Conservation (phyloP, 495 filamentous ascomycete genomes). For the Hypoxylon crocopeplum region DNA sequence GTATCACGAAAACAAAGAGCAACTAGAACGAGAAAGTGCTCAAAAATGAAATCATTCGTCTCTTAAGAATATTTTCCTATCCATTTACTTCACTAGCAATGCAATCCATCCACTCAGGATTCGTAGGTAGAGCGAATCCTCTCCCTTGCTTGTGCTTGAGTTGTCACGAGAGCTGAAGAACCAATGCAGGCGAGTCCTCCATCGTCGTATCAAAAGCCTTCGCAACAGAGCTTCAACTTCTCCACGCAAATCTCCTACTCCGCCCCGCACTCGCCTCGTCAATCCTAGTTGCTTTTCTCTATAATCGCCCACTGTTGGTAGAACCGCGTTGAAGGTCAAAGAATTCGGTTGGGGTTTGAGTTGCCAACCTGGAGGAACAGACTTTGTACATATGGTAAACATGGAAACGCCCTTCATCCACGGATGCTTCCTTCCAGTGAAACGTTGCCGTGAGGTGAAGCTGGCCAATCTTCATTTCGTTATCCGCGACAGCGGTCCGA, state of each 20-base stretch:
- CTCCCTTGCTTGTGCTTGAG: conserved; percentile 27
- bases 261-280: conserved; percentile 4
- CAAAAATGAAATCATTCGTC: conserved; percentile 27
- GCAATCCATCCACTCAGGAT: conserved; percentile 6
- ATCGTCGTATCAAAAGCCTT: conserved; percentile 1
- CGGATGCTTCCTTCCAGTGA: conserved; percentile 26
- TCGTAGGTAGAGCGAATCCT: conserved; percentile 2
- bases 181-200: conserved; percentile 22
- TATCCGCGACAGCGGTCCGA: conserved; percentile 10
- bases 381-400: conserved; percentile 36
- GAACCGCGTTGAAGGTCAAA: conserved; percentile 20
- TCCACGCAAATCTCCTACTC: conserved; percentile 14
- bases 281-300: conserved; percentile 25
- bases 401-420: conserved; percentile 15
- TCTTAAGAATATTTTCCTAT: conserved; percentile 35
- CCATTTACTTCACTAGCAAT: conserved; percentile 32
- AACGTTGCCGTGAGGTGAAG: conserved; percentile 33
- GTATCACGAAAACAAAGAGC: conserved; percentile 8
- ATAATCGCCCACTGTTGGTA: conserved; percentile 21
- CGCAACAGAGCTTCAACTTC: conserved; percentile 2
- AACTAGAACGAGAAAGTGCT: neutral
- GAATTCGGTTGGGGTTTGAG: conserved; percentile 17
- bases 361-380: conserved; percentile 22
- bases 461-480: conserved; percentile 15
- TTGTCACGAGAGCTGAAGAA: conserved; percentile 13